Percentiles rank a stretch among this genome's conserved stretches.
Conservation (phyloP, 139 green algal species). For the Micromonas commoda region DNA sequence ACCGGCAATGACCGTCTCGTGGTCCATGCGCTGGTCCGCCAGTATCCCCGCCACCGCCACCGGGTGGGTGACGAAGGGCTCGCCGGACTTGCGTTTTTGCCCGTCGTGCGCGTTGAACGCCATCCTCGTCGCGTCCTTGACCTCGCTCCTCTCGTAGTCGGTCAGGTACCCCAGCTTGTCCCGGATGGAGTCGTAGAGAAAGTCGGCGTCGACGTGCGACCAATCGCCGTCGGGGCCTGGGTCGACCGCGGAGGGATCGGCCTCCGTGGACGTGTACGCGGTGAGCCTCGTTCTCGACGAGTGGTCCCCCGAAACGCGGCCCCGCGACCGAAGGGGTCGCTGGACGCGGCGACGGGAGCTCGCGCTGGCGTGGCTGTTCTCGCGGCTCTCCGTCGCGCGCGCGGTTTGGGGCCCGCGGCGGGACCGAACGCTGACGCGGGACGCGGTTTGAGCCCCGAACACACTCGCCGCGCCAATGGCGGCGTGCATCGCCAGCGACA, state of each 20-base stretch:
- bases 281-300: no score
- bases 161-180: background rate
- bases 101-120: conserved; percentile 65
- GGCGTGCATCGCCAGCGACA: no score
- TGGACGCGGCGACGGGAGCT: no score
- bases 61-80: conserved; percentile 86
- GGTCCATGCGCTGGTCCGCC: conserved; percentile 62
- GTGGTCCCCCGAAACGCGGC: no score
- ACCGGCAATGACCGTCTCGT: conserved; percentile 61
- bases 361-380: background rate
- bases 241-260: background rate
- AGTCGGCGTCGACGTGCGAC: conserved; percentile 10
- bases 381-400: background rate
- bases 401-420: background rate
- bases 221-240: background rate
- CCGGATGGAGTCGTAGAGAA: conserved; percentile 1
- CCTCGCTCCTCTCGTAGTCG: background rate
- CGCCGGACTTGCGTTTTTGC: conserved; percentile 71
- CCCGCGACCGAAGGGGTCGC: no score
- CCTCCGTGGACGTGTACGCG: no score
- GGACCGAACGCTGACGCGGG: no score
- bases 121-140: conserved; percentile 55
- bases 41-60: conserved; percentile 80
- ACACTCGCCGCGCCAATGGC: no score
- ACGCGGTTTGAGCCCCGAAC: no score